A percentile compares a stretch with the other conserved stretches of the same genome.
These are phyloP conservation scores for Acidiella bohemica DNA, from an alignment of 495 filamentous ascomycete genomes.

Conservation along the genomic window DNA sequence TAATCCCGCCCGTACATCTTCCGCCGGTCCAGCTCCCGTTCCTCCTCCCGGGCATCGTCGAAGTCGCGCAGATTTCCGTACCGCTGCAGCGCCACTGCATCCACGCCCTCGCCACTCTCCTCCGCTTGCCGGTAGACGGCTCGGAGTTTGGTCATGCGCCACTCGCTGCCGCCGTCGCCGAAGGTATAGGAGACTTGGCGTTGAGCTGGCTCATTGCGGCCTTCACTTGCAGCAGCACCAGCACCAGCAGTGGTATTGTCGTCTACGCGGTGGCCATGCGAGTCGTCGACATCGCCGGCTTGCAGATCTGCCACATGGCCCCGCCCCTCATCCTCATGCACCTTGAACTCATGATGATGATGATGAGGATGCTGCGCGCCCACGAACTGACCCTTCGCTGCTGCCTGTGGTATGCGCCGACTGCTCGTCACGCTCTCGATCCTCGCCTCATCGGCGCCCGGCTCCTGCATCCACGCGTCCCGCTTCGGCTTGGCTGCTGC, in stretches of 20 bases:
- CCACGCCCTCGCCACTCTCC: conserved; percentile 53
- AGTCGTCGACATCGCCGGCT: no score
- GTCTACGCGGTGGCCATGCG: no score
- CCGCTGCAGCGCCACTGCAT: conserved; percentile 67
- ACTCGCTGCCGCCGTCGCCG: conserved; percentile 77
- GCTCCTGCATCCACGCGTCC: conserved; percentile 91
- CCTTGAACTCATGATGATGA: conserved; percentile 57
- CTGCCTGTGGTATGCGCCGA: conserved; percentile 39
- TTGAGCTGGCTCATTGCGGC: conserved; percentile 37
- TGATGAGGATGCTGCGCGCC: conserved; percentile 50
- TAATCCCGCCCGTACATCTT: conserved; percentile 76
- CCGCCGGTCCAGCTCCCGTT: conserved; percentile 78
- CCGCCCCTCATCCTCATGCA: conserved; percentile 75
- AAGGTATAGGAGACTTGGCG: conserved; percentile 71
- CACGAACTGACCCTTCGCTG: conserved; percentile 30
- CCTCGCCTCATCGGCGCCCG: conserved; percentile 61
- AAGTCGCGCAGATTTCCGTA: conserved; percentile 75
- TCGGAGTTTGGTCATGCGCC: conserved; percentile 91
- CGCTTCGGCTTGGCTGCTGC: conserved; percentile 36
- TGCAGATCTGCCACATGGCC: conserved; percentile 49
- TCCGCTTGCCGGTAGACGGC: conserved; percentile 71
- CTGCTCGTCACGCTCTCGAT: conserved; percentile 70
- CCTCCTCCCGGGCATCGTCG: conserved; percentile 88
- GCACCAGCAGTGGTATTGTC: conserved; percentile 18
- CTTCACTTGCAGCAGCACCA: conserved; percentile 28